Conservation (phyloP, 2,329 filamentous ascomycete species). For the Diaporthe capsici region DNA sequence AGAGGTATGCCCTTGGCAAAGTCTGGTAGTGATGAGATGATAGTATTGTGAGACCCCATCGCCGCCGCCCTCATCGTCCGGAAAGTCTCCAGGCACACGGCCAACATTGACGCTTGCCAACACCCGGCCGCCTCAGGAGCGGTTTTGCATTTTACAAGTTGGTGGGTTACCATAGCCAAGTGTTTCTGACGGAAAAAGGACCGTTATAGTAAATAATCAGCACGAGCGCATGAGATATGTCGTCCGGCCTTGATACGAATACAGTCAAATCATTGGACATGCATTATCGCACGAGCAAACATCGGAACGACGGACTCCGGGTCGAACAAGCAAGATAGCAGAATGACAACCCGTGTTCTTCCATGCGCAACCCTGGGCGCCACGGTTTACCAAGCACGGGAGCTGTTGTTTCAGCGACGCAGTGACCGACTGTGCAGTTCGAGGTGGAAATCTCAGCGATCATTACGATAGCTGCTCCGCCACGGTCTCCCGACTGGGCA, state of each 20-base stretch:
- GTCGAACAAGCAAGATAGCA: conserved; percentile 14
- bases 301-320: conserved; percentile 8
- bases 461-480: conserved; percentile 9
- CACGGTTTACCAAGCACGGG: conserved; percentile 21
- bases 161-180: conserved; percentile 20
- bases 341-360: not conserved
- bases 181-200: conserved; percentile 10
- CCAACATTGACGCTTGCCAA: not conserved
- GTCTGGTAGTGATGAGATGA: conserved; percentile 20
- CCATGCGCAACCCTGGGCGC: not conserved
- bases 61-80: not conserved
- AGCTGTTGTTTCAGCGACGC: conserved; percentile 18
- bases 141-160: conserved; percentile 24
- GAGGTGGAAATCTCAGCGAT: not conserved
- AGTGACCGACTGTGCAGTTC: not conserved
- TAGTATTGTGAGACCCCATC: not conserved
- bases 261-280: not conserved
- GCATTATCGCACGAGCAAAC: conserved; percentile 25
- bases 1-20: conserved; percentile 11
- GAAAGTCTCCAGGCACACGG: not conserved
- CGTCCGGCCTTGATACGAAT: not conserved
- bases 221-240: not conserved
- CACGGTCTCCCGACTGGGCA: conserved; percentile 15
- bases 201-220: conserved; percentile 14
- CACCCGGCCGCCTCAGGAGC: not conserved